These are phyloP conservation scores for Acidiella bohemica DNA, from an alignment of 495 filamentous ascomycete genomes.

Conservation along the genomic window DNA sequence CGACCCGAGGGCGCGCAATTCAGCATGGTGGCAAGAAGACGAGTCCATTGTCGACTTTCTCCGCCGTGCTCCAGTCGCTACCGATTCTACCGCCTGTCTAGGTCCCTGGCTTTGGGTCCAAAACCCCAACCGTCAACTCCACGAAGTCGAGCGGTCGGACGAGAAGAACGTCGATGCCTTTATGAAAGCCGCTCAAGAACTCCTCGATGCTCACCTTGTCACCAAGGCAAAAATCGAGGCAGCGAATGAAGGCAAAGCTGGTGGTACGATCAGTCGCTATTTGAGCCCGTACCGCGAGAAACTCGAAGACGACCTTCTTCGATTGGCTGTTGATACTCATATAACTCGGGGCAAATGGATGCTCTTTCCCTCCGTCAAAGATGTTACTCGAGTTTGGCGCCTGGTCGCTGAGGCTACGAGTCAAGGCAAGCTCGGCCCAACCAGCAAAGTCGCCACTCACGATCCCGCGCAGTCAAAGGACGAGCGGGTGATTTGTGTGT, in stretches of 20 bases:
- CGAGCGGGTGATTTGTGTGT: constrained; percentile 53
- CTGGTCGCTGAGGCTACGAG: constrained; percentile 48
- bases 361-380: constrained; percentile 47
- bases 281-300: constrained; percentile 37
- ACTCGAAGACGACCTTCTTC: constrained; percentile 40
- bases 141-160: neutral
- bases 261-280: constrained; percentile 35
- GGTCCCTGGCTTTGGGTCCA: constrained; percentile 56
- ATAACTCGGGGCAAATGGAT: constrained; percentile 72
- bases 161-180: constrained; percentile 30
- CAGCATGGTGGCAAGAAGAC: constrained; percentile 39
- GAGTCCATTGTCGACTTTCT: constrained; percentile 54
- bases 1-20: too few relatives aligned
- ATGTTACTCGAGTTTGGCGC: constrained; percentile 52
- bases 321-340: constrained; percentile 41
- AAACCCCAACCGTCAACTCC: constrained; percentile 32
- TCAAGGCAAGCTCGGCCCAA: constrained; percentile 49
- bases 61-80: constrained; percentile 38
- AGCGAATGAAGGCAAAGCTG: constrained; percentile 29
- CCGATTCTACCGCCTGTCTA: constrained; percentile 34
- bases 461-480: constrained; percentile 28
- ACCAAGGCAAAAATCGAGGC: constrained; percentile 30
- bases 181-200: constrained; percentile 30
- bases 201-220: constrained; percentile 34
- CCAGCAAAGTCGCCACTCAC: constrained; percentile 54